phyloP scores from a whole-genome alignment of 768 basidiomycete genomes.

The Boletus rubroflammeus region DNA sequence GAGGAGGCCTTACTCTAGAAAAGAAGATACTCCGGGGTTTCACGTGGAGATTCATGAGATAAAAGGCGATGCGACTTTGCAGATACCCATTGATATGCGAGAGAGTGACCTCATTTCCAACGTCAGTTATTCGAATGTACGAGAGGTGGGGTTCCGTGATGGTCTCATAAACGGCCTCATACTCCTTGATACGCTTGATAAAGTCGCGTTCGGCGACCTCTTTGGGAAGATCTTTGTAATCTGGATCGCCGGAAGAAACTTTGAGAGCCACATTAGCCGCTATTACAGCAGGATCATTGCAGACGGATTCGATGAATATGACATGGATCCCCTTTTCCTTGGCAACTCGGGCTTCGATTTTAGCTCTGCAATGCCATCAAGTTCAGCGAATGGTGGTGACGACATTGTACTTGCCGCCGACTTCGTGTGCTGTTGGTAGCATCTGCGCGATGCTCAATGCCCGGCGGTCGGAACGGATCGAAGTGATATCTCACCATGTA shows the following conservation, averaged over 20 bases:
- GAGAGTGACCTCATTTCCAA: slow-evolving; percentile 85
- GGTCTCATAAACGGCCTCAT: slow-evolving; percentile 94
- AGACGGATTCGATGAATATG: slow-evolving; percentile 93
- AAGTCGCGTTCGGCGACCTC: slow-evolving; percentile 91
- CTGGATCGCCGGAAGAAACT: slow-evolving; percentile 94
- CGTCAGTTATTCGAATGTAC: slow-evolving; percentile 89
- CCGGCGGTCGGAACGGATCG: background rate
- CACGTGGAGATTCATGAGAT: slow-evolving; percentile 96
- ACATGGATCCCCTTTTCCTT: slow-evolving; percentile 83
- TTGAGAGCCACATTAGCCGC: slow-evolving; percentile 96
- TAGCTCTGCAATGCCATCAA: slow-evolving; percentile 48
- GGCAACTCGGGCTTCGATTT: slow-evolving; percentile 78
- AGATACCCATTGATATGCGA: slow-evolving; percentile 91
- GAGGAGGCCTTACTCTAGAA: slow-evolving; percentile 65
- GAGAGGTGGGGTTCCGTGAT: slow-evolving; percentile 88
- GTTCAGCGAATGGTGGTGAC: background rate
- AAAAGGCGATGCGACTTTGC: slow-evolving; percentile 96
- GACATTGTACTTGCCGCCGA: slow-evolving; percentile 53
- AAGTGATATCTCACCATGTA: slow-evolving; percentile 66
- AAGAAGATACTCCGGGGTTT: slow-evolving; percentile 97
- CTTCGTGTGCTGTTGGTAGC: slow-evolving; percentile 89
- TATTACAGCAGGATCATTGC: slow-evolving; percentile 91
- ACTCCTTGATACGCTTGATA: slow-evolving; percentile 82
- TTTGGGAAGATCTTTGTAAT: slow-evolving; percentile 86
- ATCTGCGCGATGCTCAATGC: slow-evolving; percentile 47